phyloP scores from a whole-genome alignment of 2,329 filamentous ascomycete species.

The Scolecobasidium constrictum region DNA sequence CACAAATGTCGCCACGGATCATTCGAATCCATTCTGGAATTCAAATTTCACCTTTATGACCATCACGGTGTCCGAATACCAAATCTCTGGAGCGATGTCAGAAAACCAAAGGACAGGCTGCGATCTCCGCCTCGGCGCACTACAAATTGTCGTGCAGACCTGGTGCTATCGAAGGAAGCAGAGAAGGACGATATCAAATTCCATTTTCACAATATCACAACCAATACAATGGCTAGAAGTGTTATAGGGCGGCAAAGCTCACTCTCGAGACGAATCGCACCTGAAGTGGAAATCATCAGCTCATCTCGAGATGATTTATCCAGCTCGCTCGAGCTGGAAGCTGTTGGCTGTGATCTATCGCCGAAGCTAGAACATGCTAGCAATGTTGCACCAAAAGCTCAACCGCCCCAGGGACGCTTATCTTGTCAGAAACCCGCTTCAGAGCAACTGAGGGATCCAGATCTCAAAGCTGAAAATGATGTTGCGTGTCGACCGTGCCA shows the following conservation, averaged over 20 bases:
- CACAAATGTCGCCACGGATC: background rate
- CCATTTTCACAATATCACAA: background rate
- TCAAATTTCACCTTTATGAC: slow-evolving; percentile 7
- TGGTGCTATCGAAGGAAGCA: background rate
- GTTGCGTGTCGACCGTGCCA: slow-evolving; percentile 1
- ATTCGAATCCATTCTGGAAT: slow-evolving; percentile 4
- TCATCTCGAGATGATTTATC: background rate
- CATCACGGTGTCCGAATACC: slow-evolving; percentile 4
- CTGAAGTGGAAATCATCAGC: background rate
- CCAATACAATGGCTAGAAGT: background rate
- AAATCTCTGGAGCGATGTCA: background rate
- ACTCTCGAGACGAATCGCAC: background rate
- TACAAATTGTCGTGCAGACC: background rate
- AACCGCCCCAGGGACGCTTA: background rate
- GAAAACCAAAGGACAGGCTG: background rate
- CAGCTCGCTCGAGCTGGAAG: background rate
- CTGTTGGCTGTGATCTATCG: background rate
- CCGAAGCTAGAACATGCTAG: slow-evolving; percentile 1
- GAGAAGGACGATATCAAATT: slow-evolving; percentile 4
- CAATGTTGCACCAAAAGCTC: background rate
- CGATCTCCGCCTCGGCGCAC: background rate
- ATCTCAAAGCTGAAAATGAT: background rate
- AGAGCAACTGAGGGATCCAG: background rate
- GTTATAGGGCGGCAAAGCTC: background rate
- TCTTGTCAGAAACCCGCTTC: background rate